Conservation (phyloP, 2,329 filamentous ascomycete species). For the Aspergillus ruber region DNA sequence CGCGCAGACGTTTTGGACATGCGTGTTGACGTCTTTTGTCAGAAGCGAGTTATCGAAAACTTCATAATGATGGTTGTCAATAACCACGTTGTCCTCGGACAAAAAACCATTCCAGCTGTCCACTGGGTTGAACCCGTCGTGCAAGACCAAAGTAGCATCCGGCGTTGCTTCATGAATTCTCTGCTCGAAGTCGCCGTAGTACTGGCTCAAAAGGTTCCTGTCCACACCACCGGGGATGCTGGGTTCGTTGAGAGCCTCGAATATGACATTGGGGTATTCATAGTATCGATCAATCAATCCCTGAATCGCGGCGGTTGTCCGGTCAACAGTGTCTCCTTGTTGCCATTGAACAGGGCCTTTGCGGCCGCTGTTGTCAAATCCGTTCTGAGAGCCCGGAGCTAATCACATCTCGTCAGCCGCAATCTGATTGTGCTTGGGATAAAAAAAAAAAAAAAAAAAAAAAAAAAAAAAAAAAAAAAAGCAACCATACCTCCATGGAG, state of each 20-base stretch:
- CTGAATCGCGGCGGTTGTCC: slow-evolving; percentile 50
- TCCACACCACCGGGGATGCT: slow-evolving; percentile 34
- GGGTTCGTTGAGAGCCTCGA: slow-evolving; percentile 42
- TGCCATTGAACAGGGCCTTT: slow-evolving; percentile 35
- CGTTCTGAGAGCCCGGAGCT: slow-evolving; percentile 59
- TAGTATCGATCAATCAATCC: slow-evolving; percentile 55
- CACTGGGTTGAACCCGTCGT: slow-evolving; percentile 42
- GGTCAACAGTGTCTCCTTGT: slow-evolving; percentile 26
- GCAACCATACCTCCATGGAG: slow-evolving; percentile 55
- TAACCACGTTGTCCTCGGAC: slow-evolving; percentile 48
- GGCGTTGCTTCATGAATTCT: slow-evolving; percentile 40
- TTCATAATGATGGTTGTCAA: slow-evolving; percentile 67
- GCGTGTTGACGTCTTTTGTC: slow-evolving; percentile 45
- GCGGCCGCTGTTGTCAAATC: slow-evolving; percentile 60
- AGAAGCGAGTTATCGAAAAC: slow-evolving; percentile 52
- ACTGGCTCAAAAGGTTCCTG: slow-evolving; percentile 44
- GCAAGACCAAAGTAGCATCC: slow-evolving; percentile 49
- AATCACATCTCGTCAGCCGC: slow-evolving; percentile 4
- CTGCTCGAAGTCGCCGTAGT: slow-evolving; percentile 50
- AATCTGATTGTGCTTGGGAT: no score
- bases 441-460: no score
- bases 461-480: no score
- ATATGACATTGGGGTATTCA: slow-evolving; percentile 52
- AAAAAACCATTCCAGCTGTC: slow-evolving; percentile 58
- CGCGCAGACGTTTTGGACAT: slow-evolving; percentile 52